A percentile compares a stretch with the other conserved stretches of the same genome.
phyloP scores from a whole-genome alignment of 495 filamentous ascomycete species.

The Annulohypoxylon maeteangense region DNA sequence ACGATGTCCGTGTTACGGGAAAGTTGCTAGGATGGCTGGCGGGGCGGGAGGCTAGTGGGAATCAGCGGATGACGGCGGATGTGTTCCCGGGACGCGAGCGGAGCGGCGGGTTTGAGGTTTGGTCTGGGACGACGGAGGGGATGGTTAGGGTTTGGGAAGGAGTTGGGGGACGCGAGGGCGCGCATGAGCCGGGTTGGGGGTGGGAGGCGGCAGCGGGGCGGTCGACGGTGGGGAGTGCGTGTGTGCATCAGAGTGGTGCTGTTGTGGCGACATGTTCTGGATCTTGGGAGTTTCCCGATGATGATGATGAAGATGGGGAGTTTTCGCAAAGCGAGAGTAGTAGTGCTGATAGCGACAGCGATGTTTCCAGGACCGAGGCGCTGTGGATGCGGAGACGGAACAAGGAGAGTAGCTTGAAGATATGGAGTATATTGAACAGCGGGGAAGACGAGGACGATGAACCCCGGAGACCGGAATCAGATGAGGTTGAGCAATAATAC shows the following conservation, averaged over 20 bases:
- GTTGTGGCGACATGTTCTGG: conserved; percentile 83
- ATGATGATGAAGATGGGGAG: conserved; percentile 15
- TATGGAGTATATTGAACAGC: conserved; percentile 64
- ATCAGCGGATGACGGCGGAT: conserved; percentile 83
- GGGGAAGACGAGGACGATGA: conserved; percentile 10
- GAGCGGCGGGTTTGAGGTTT: conserved; percentile 73
- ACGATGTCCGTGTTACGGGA: conserved; percentile 81
- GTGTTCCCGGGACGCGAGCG: conserved; percentile 60
- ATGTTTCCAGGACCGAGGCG: conserved; percentile 5
- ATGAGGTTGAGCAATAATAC: conserved; percentile 12
- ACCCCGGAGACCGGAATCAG: not conserved
- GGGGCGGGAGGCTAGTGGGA: conserved; percentile 75
- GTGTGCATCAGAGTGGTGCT: conserved; percentile 72
- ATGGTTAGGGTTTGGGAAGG: conserved; percentile 79
- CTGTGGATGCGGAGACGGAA: conserved; percentile 44
- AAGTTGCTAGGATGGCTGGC: conserved; percentile 74
- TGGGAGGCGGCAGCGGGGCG: conserved; percentile 71
- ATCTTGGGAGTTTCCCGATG: conserved; percentile 53
- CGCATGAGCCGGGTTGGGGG: conserved; percentile 64
- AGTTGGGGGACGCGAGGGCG: conserved; percentile 64
- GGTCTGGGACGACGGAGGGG: conserved; percentile 87
- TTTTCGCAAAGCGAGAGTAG: conserved; percentile 22
- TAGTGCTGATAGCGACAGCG: conserved; percentile 1
- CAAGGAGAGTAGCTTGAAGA: conserved; percentile 70
- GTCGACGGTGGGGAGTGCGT: conserved; percentile 68